phyloP scores from a whole-genome alignment of 257 asterid species.

The Solanum arcanum region DNA sequence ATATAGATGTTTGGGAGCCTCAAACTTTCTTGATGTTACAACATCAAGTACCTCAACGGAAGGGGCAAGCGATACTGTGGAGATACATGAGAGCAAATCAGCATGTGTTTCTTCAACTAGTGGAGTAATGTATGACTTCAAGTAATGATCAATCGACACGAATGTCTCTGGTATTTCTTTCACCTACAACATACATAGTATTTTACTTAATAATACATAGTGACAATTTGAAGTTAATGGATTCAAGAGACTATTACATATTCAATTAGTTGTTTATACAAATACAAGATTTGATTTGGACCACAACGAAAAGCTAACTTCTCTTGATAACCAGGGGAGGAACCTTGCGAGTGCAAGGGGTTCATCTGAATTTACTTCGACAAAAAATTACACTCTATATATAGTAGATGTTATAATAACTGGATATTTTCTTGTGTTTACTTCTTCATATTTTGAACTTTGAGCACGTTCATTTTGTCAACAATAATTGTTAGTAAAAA shows the following conservation, averaged over 20 bases:
- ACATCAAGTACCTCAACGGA: constrained; percentile 2
- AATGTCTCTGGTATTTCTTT: constrained; percentile 18
- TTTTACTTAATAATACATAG: neutral
- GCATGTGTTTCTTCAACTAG: constrained; percentile 51
- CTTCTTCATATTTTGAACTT: too few relatives aligned
- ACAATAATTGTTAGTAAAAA: neutral
- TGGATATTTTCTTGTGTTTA: too few relatives aligned
- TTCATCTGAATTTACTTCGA: neutral
- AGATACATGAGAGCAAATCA: constrained; percentile 26
- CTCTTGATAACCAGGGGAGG: neutral
- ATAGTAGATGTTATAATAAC: too few relatives aligned
- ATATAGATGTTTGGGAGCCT: neutral
- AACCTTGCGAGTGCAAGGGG: neutral
- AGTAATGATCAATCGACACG: constrained; percentile 12
- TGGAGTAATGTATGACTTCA: constrained; percentile 21
- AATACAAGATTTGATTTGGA: too few relatives aligned
- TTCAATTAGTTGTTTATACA: too few relatives aligned
- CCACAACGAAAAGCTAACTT: neutral
- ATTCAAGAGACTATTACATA: too few relatives aligned
- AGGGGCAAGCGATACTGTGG: constrained; percentile 13
- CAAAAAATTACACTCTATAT: neutral
- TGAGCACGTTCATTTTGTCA: neutral
- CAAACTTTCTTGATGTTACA: neutral
- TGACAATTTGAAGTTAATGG: too few relatives aligned
- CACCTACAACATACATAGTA: constrained; percentile 7